Percentiles rank a stretch among this genome's conserved stretches.
These are phyloP conservation scores for Ceratobasidium sp. DNA, from an alignment of 1,284 basidiomycete species.

Conservation along the genomic window DNA sequence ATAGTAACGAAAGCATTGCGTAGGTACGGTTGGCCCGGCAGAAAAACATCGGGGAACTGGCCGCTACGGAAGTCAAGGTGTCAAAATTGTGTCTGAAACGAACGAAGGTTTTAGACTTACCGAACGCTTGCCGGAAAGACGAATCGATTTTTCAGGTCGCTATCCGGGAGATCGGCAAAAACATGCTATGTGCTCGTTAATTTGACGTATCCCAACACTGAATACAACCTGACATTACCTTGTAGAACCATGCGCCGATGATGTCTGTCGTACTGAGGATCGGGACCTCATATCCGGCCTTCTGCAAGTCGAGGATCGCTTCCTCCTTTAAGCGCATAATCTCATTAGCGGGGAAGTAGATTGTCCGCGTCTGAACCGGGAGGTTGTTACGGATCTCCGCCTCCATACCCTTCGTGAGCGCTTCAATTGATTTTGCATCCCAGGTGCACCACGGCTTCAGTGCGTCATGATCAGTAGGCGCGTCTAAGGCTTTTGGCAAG, in stretches of 20 bases:
- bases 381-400: neutral
- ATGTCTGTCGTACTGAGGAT: slow-evolving; percentile 25
- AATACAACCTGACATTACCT: slow-evolving; percentile 4
- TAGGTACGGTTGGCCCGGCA: slow-evolving; percentile 11
- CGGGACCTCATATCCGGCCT: neutral
- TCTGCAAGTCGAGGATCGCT: slow-evolving; percentile 3
- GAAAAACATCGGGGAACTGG: slow-evolving; percentile 14
- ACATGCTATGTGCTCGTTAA: slow-evolving; percentile 20
- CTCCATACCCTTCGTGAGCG: neutral
- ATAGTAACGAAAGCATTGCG: slow-evolving; percentile 1
- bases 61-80: neutral
- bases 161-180: neutral
- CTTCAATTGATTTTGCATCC: neutral
- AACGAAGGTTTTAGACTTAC: neutral
- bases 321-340: slow-evolving; percentile 6
- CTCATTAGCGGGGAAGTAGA: slow-evolving; percentile 40
- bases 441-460: slow-evolving; percentile 2
- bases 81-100: neutral
- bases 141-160: slow-evolving; percentile 14
- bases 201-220: neutral
- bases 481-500: neutral
- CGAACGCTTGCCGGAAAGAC: slow-evolving; percentile 18
- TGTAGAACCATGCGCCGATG: slow-evolving; percentile 29
- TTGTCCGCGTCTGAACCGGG: slow-evolving; percentile 11
- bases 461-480: slow-evolving; percentile 14